Base-by-base conservation (phyloP, 2,329 filamentous ascomycete species). In the Calonectria multiphialidica region DNA sequence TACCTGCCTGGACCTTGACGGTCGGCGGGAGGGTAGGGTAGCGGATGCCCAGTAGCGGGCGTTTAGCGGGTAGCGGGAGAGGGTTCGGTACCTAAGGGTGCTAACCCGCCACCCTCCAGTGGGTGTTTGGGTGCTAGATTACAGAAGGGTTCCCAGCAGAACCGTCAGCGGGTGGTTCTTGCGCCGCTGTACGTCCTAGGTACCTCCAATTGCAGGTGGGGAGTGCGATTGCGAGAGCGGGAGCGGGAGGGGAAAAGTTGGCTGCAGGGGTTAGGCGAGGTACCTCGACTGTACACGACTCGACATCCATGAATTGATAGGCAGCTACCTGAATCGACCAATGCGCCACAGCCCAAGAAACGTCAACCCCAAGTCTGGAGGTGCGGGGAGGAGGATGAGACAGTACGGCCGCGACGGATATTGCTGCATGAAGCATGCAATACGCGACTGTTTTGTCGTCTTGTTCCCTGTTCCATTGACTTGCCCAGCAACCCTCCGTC, bases 181-280 rank as follows among this genome's bases (percentile, higher is more conserved):
- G 23, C 55, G 35, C 33, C 53, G 45, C 28, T 62, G 42, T 68
- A 68, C 66, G 55, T 61, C 28, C 6, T 25, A 33, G 62, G 62
- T 70, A 67, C 69, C 53, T 67, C 53, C 40, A 47, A 15, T 23
- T 13, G 18, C 10, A 28, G 44, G 64, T 71, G 69, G 64, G 49
- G 64, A 44, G 62, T 42, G 42, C 61, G 37, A 45, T 23, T 49
- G 55, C 64, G 55, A 42, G 59, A 47, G 18, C 64, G 64, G 59
- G 64, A 71, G 69, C 69, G 47, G 69, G 69, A 67, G 69, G 69
- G 57, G 64, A 40, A 16, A 53, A 47, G 68, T 62, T 35, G 45
- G 23, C 37, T 6, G 47, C 68, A 61, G 44, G 66, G 66, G 40
- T 68, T 55, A 33, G 33, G n/a, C 15, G 30, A 71, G 57, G 69